Conservation (phyloP, 176 grass and related monocot genomes). For the Alloteropsis semialata region DNA sequence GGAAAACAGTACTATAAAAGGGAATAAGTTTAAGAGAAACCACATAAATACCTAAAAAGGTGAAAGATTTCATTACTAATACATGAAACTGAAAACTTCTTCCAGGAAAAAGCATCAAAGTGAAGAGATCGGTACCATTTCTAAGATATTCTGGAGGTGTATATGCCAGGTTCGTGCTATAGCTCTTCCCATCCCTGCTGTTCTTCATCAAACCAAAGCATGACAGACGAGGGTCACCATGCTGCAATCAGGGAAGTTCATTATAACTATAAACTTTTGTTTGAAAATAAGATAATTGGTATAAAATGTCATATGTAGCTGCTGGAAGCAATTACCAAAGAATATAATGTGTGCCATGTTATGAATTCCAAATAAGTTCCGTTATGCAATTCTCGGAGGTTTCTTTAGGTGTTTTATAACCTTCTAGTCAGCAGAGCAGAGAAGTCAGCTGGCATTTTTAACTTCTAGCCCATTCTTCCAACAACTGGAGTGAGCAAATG, state of each 20-base stretch:
- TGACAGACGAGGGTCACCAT: constrained; percentile 67
- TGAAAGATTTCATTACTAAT: neutral
- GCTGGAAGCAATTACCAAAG: neutral
- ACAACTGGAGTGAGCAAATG: neutral
- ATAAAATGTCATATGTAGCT: neutral
- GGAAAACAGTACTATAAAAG: neutral
- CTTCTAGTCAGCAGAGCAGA: neutral
- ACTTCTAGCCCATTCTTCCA: neutral
- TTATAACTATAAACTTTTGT: neutral
- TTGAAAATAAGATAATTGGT: constrained; percentile 6
- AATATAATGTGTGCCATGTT: neutral
- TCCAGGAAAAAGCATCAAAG: neutral
- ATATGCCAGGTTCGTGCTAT: constrained; percentile 88
- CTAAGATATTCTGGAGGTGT: constrained; percentile 94
- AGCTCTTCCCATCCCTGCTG: constrained; percentile 87
- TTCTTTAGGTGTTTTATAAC: neutral
- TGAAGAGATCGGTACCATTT: constrained; percentile 61
- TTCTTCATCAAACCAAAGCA: constrained; percentile 97
- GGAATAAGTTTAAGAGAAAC: neutral
- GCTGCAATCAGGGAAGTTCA: constrained; percentile 43
- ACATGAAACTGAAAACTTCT: neutral
- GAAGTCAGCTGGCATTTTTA: neutral
- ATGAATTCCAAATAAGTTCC: neutral
- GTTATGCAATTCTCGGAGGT: neutral
- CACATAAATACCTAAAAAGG: neutral